Conservation (phyloP, 208 protist species). For the Leishmania tropica region DNA sequence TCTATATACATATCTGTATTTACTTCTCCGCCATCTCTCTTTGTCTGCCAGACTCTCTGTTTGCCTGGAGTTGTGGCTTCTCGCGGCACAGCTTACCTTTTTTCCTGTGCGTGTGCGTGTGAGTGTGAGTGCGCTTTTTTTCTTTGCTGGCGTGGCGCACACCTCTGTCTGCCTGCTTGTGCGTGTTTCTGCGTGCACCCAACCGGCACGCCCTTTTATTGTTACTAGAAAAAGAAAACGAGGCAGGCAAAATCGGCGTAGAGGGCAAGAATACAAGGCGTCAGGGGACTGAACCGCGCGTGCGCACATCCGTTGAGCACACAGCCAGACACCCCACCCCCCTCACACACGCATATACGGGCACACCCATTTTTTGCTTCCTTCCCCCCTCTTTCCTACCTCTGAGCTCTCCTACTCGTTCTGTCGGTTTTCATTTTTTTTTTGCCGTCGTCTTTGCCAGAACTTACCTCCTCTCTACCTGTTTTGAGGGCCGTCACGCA, state of each 20-base stretch:
- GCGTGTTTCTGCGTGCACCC: conserved; percentile 1
- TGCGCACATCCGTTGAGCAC: not conserved
- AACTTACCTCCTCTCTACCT: not conserved
- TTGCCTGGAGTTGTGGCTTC: not conserved
- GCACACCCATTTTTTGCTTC: not conserved
- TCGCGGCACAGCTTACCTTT: too few relatives aligned
- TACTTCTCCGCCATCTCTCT: not conserved
- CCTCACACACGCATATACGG: not conserved
- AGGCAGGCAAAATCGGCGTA: not conserved
- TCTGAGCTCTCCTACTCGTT: not conserved
- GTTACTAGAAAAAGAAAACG: conserved; percentile 1
- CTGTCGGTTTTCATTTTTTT: not conserved
- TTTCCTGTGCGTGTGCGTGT: not conserved
- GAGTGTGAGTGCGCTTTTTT: not conserved
- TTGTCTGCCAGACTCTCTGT: not conserved
- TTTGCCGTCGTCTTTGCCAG: not conserved
- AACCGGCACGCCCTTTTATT: conserved; percentile 9
- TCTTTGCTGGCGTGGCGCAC: not conserved
- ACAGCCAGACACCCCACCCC: not conserved
- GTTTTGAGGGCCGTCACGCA: not conserved
- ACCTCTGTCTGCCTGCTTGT: not conserved
- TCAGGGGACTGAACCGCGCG: not conserved
- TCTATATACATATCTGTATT: too few relatives aligned
- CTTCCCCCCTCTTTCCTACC: not conserved
- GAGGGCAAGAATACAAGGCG: not conserved